phyloP scores from a whole-genome alignment of 306 rosid genomes.

The Medicago lupulina region DNA sequence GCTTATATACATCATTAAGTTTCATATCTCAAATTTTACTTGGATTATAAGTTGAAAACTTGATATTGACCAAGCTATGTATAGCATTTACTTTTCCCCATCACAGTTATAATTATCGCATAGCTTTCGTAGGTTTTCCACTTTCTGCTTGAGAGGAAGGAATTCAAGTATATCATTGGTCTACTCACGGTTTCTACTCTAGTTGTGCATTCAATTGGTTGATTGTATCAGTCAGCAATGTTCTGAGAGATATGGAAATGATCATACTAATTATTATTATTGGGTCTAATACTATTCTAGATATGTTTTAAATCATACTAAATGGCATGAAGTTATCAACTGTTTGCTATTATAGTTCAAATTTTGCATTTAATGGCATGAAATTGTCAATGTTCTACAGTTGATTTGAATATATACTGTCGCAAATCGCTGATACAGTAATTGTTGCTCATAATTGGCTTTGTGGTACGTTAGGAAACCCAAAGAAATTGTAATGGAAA shows the following conservation, averaged over 20 bases:
- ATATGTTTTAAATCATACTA: not conserved
- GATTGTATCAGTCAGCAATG: not conserved
- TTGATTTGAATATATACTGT: not conserved
- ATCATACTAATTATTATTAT: not conserved
- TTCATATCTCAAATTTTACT: not conserved
- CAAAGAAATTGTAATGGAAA: no score
- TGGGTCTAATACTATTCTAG: not conserved
- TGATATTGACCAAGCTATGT: conserved; percentile 1
- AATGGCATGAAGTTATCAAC: not conserved
- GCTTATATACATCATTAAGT: conserved; percentile 9
- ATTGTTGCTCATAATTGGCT: no score
- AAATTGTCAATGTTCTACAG: not conserved
- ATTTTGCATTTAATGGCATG: not conserved
- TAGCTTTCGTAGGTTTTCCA: not conserved
- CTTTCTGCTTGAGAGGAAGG: conserved; percentile 8
- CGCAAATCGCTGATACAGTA: no score
- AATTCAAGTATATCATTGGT: conserved; percentile 29
- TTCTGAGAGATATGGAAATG: not conserved
- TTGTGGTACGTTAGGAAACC: no score
- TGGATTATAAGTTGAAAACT: conserved; percentile 19
- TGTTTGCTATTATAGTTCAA: conserved; percentile 1
- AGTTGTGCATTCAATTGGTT: conserved; percentile 13
- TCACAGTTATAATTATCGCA: not conserved
- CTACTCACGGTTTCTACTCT: not conserved
- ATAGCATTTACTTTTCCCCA: not conserved